Conservation (phyloP, 139 green algal genomes). For the Micractinium conductrix region DNA sequence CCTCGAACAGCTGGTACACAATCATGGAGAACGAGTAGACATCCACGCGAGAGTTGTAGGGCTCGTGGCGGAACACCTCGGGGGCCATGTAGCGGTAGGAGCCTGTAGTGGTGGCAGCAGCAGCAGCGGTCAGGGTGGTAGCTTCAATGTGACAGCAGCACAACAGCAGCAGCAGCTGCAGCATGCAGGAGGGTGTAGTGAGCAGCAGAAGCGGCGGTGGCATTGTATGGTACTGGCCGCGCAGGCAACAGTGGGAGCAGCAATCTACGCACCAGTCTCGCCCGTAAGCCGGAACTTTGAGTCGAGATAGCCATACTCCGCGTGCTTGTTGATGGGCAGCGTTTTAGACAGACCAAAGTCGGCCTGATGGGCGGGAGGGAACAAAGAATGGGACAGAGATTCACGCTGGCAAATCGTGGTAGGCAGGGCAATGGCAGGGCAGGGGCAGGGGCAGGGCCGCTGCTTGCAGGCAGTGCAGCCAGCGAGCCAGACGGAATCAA, state of each 20-base stretch:
- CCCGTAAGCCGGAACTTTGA: constrained; percentile 83
- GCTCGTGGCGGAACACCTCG: constrained; percentile 77
- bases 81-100: constrained; percentile 72
- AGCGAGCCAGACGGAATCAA: no score
- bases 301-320: constrained; percentile 64
- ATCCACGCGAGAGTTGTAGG: constrained; percentile 74
- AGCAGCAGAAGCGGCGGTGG: neutral
- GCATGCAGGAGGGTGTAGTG: neutral
- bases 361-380: neutral
- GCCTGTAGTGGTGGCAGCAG: no score
- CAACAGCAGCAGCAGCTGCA: neutral
- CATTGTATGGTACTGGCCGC: no score
- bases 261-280: constrained; percentile 69
- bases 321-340: constrained; percentile 73
- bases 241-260: no score
- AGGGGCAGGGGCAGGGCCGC: no score
- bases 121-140: no score
- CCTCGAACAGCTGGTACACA: constrained; percentile 66
- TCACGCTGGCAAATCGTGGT: no score
- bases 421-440: no score
- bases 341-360: constrained; percentile 93
- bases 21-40: constrained; percentile 74
- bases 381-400: neutral
- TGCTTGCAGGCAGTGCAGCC: neutral
- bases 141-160: no score